These are phyloP conservation scores for Lachnellula arida DNA, from an alignment of 2,329 filamentous ascomycete species.

Conservation along the genomic window DNA sequence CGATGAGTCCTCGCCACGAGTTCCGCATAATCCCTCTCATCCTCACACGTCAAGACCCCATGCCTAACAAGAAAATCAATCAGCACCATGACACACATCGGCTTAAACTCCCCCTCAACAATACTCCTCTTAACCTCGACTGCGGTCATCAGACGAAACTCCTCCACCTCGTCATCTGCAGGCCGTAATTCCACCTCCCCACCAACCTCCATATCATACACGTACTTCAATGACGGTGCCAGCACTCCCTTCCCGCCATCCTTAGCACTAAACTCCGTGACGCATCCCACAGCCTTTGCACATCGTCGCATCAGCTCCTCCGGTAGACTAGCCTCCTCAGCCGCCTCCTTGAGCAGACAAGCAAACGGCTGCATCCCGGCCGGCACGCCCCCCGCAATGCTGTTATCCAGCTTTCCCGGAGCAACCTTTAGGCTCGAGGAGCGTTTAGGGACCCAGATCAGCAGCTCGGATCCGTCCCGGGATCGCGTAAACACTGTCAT, in stretches of 20 bases:
- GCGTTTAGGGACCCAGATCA: constrained; percentile 76
- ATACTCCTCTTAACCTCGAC: constrained; percentile 67
- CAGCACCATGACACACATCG: constrained; percentile 77
- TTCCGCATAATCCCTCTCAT: constrained; percentile 71
- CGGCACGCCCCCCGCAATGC: constrained; percentile 76
- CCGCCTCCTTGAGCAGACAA: constrained; percentile 76
- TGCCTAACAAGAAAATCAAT: constrained; percentile 85
- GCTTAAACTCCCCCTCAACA: constrained; percentile 73
- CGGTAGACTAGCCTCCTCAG: constrained; percentile 79
- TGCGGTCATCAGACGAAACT: constrained; percentile 70
- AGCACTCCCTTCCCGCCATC: constrained; percentile 59
- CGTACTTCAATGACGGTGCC: constrained; percentile 83
- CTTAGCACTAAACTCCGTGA: constrained; percentile 80
- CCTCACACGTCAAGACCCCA: constrained; percentile 69
- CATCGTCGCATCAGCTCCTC: constrained; percentile 59
- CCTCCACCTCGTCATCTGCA: constrained; percentile 80
- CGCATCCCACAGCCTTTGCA: constrained; percentile 60
- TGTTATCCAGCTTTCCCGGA: constrained; percentile 83
- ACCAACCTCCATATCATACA: constrained; percentile 77
- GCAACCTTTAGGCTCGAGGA: constrained; percentile 76
- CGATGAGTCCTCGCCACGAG: constrained; percentile 71
- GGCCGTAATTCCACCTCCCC: constrained; percentile 62
- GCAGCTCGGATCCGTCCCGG: constrained; percentile 47
- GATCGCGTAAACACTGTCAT: constrained; percentile 64
- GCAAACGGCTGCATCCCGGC: constrained; percentile 75